Evolutionary conservation across 2,329 filamentous ascomycete species (phyloP).

Genomic region (Neonectria magnoliae): DNA sequence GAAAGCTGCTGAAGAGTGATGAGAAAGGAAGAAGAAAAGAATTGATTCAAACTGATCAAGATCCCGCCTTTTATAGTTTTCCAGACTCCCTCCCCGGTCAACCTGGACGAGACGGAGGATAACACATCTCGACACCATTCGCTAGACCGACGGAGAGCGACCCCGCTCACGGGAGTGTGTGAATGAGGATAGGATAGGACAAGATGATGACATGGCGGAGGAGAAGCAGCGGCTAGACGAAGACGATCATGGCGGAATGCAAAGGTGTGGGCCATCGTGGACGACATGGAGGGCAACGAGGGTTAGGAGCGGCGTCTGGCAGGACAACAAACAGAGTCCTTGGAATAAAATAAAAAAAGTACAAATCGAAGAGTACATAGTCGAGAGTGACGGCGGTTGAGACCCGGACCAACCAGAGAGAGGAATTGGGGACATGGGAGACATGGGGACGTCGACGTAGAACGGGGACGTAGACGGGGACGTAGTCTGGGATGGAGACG

Average conservation of each 20-base stretch:
- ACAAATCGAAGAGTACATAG: constrained; percentile 24
- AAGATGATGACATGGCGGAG: constrained; percentile 48
- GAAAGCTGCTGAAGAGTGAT: constrained; percentile 43
- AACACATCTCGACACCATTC: constrained; percentile 57
- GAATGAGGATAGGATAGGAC: constrained; percentile 42
- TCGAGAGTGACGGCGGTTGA: constrained; percentile 29
- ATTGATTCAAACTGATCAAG: constrained; percentile 55
- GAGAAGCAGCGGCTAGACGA: constrained; percentile 41
- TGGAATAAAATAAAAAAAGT: constrained; percentile 28
- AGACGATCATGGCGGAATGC: constrained; percentile 49
- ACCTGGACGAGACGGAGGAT: constrained; percentile 52
- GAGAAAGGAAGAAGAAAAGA: constrained; percentile 65
- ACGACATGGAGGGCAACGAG: constrained; percentile 40
- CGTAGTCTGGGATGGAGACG: neutral
- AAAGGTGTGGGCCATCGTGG: constrained; percentile 47
- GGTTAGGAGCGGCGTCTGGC: constrained; percentile 39
- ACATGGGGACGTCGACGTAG: constrained; percentile 20
- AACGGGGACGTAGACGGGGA: constrained; percentile 9
- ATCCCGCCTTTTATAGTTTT: constrained; percentile 73
- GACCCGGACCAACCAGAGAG: constrained; percentile 40
- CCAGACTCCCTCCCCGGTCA: constrained; percentile 48
- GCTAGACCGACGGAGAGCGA: constrained; percentile 47
- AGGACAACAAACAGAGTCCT: constrained; percentile 30
- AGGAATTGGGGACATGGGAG: constrained; percentile 31
- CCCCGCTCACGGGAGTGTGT: constrained; percentile 54